These are phyloP conservation scores for Russula foetens DNA, from an alignment of 768 basidiomycete species.

Conservation along the genomic window DNA sequence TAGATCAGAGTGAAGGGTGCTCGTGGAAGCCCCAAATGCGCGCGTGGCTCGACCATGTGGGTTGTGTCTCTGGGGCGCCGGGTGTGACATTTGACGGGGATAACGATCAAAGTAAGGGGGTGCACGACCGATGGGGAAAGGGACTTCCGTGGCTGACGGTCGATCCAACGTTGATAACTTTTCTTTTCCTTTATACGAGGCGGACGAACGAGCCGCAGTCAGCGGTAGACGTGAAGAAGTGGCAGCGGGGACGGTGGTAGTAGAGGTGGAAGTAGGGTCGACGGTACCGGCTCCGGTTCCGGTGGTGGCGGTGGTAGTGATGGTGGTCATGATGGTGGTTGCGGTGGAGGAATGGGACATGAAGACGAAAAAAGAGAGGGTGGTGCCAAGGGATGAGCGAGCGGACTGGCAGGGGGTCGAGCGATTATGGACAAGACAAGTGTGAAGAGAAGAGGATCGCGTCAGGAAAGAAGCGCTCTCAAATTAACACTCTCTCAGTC, in stretches of 20 bases:
- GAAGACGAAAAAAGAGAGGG: not conserved
- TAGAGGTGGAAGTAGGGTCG: not conserved
- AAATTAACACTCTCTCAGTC: not conserved
- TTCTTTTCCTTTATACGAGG: conserved; percentile 25
- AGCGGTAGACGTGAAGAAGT: not conserved
- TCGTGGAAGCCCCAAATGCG: not conserved
- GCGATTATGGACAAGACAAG: no score
- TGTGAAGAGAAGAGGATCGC: not conserved
- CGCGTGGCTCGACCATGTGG: conserved; percentile 1
- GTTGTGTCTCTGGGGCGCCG: conserved; percentile 21
- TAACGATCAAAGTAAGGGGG: conserved; percentile 29
- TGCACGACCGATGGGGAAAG: conserved; percentile 17
- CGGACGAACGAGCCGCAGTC: not conserved
- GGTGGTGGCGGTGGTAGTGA: not conserved
- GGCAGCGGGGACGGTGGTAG: not conserved
- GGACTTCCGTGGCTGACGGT: conserved; percentile 18
- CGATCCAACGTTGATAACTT: conserved; percentile 23
- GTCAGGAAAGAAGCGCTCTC: not conserved
- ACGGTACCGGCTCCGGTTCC: not conserved
- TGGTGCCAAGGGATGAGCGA: not conserved
- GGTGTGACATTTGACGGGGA: conserved; percentile 41
- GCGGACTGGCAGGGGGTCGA: no score
- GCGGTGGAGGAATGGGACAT: not conserved
- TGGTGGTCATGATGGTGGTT: not conserved
- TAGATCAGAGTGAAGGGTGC: conserved; percentile 7